Conservation (phyloP, 2,329 filamentous ascomycete genomes). For the Podosphaera xanthii region DNA sequence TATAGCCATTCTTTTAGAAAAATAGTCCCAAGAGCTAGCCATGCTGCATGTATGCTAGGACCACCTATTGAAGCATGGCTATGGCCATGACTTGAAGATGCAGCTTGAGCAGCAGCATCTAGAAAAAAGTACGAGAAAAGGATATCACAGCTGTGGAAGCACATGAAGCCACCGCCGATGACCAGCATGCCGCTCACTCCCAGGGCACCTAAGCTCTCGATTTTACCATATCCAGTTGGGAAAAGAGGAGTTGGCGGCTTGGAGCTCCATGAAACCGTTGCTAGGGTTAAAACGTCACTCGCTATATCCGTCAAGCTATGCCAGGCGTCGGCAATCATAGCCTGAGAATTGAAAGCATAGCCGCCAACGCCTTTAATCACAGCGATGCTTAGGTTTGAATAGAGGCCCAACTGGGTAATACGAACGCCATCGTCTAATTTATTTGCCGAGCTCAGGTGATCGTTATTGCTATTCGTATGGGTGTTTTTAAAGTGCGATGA, state of each 20-base stretch:
- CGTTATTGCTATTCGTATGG: slow-evolving; percentile 60
- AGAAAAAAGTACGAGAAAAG: slow-evolving; percentile 53
- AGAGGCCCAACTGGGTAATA: slow-evolving; percentile 73
- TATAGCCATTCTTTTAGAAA: slow-evolving; percentile 93
- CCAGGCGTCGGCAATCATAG: slow-evolving; percentile 80
- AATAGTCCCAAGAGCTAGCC: slow-evolving; percentile 79
- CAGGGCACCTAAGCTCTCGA: slow-evolving; percentile 86
- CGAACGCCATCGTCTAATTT: slow-evolving; percentile 83
- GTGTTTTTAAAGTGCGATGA: slow-evolving; percentile 26
- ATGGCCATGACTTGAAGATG: slow-evolving; percentile 39
- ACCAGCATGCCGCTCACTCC: slow-evolving; percentile 84
- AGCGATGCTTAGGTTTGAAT: slow-evolving; percentile 84
- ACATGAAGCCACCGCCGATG: slow-evolving; percentile 79
- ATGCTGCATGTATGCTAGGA: slow-evolving; percentile 82
- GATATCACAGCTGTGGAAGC: slow-evolving; percentile 47
- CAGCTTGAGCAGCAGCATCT: slow-evolving; percentile 29
- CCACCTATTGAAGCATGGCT: slow-evolving; percentile 32
- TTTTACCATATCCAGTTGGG: slow-evolving; percentile 82
- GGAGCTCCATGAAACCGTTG: slow-evolving; percentile 82
- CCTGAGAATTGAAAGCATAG: slow-evolving; percentile 85
- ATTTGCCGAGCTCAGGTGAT: slow-evolving; percentile 58
- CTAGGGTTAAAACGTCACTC: slow-evolving; percentile 81
- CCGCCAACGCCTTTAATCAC: slow-evolving; percentile 80
- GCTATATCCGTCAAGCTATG: slow-evolving; percentile 90
- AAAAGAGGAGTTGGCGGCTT: slow-evolving; percentile 66